A percentile compares a stretch with the other conserved stretches of the same genome.
phyloP scores from a whole-genome alignment of 805 yeast genomes.

The Pichia pseudocactophila region DNA sequence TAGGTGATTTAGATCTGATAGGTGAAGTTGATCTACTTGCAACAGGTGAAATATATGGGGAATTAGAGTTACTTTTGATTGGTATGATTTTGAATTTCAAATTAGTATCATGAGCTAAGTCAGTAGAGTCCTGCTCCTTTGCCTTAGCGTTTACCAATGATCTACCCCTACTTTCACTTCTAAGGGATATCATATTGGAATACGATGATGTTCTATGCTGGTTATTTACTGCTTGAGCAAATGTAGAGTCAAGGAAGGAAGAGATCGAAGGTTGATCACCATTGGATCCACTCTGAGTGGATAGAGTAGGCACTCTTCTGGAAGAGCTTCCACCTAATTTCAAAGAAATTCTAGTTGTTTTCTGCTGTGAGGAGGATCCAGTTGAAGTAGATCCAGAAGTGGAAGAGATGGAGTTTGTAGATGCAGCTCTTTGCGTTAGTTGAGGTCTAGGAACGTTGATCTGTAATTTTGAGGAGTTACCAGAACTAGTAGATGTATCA shows the following conservation, averaged over 20 bases:
- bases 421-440: background rate
- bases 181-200: background rate
- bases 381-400: background rate
- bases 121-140: constrained; percentile 6
- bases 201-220: background rate
- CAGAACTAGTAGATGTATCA: constrained; percentile 7
- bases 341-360: constrained; percentile 6
- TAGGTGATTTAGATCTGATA: constrained; percentile 12
- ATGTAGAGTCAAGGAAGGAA: constrained; percentile 4
- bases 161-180: background rate
- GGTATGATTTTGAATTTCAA: constrained; percentile 21
- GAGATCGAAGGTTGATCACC: constrained; percentile 6
- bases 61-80: constrained; percentile 15
- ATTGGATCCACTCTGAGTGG: too few relatives aligned
- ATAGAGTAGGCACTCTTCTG: too few relatives aligned
- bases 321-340: constrained; percentile 1
- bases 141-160: too few relatives aligned
- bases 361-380: background rate
- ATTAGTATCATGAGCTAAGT: constrained; percentile 18
- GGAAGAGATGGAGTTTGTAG: background rate
- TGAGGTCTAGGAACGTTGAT: background rate
- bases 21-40: constrained; percentile 17
- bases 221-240: background rate
- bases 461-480: constrained; percentile 1
- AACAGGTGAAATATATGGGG: constrained; percentile 12